Conservation (phyloP, 164 flowering plant genomes). For the Macadamia tetraphylla region DNA sequence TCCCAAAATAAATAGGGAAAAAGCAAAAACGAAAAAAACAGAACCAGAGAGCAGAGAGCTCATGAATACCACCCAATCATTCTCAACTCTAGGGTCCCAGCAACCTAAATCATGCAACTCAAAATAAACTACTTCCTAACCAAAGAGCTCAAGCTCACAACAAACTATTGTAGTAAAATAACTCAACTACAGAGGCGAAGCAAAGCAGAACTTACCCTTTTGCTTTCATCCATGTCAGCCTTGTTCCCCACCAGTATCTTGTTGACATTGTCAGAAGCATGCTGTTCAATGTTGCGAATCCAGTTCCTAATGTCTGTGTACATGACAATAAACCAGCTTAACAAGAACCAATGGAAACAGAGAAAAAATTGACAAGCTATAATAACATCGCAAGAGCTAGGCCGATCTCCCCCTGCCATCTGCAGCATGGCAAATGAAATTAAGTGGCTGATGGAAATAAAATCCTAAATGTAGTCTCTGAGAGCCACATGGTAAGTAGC, state of each 20-base stretch:
- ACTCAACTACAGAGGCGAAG: neutral
- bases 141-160: neutral
- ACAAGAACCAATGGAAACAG: neutral
- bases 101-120: too few species aligned
- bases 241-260: conserved; percentile 80
- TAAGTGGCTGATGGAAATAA: too few species aligned
- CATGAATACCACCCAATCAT: neutral
- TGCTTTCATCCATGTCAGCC: conserved; percentile 90
- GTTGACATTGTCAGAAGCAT: conserved; percentile 86
- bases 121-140: neutral
- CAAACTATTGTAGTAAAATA: neutral
- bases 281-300: conserved; percentile 86
- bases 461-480: too few species aligned
- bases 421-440: neutral
- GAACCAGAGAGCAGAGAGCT: neutral
- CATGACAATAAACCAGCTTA: neutral
- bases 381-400: neutral
- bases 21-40: too few species aligned
- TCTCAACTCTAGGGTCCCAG: neutral
- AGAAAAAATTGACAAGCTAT: neutral
- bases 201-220: conserved; percentile 41
- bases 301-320: conserved; percentile 70
- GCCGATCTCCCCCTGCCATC: neutral
- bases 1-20: neutral
- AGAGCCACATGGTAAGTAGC: neutral